phyloP scores from a whole-genome alignment of 139 green algal genomes.

The Eudorina sp. region DNA sequence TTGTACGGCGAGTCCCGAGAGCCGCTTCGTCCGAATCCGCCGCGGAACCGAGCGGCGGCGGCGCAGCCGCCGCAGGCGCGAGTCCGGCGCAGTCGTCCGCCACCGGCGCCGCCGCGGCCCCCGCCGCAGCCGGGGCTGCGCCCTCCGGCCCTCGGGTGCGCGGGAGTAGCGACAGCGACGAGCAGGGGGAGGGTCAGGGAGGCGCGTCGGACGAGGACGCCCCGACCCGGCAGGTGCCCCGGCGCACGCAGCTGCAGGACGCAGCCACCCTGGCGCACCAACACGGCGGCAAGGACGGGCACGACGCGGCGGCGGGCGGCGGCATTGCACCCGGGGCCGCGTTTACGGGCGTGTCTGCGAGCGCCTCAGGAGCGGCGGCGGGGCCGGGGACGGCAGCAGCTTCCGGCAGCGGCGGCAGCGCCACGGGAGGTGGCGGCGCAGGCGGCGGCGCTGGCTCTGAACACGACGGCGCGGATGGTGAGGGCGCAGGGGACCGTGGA shows the following conservation, averaged over 20 bases:
- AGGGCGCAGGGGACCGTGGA: background rate
- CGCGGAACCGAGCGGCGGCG: background rate
- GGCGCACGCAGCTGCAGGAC: background rate
- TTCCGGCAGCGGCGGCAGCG: background rate
- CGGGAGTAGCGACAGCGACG: background rate
- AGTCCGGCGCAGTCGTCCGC: background rate
- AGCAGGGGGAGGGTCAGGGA: background rate
- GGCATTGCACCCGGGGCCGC: too few relatives aligned
- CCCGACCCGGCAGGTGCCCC: background rate
- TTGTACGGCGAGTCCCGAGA: background rate
- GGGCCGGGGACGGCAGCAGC: background rate
- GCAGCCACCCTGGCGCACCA: conserved; percentile 5
- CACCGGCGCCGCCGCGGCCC: background rate
- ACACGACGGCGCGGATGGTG: background rate
- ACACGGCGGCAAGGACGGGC: background rate
- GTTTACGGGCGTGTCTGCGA: too few relatives aligned
- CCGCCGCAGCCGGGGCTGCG: too few relatives aligned
- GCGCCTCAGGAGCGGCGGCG: background rate
- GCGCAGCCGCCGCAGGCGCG: background rate
- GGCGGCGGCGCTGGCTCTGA: too few relatives aligned
- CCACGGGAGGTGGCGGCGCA: too few relatives aligned
- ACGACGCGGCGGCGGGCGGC: too few relatives aligned
- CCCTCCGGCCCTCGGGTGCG: too few relatives aligned
- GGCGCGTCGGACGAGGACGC: background rate
- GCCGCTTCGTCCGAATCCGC: background rate